Base-by-base conservation (phyloP, 306 rosid species). In the Dryas alaskensis region DNA sequence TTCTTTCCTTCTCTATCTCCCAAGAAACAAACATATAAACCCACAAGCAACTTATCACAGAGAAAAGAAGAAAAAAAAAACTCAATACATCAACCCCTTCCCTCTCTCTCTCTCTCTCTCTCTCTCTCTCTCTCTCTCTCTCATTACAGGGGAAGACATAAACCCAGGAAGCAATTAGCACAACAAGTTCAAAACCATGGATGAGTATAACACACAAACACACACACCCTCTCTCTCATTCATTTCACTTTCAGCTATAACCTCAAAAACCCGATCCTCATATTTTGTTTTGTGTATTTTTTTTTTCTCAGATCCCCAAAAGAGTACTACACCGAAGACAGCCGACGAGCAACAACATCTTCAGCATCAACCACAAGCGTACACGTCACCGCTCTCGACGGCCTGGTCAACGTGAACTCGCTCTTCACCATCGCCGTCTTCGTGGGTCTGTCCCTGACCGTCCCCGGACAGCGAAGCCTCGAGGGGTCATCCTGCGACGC, bases 391-490 rank as follows among this genome's bases (percentile, higher is more conserved):
- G 94, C 98, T n/a, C 81, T 93, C 5, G 96, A 93, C 67, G 96
- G 97, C 19, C 73, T 93, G 3, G 97, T 93, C 11, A 93, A 89
- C 70, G 97, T 88, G 9, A 93, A 93, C 82, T 93, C 98, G 0
- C 96, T 94, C 43, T 94, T 94, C 91, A 86, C 97, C 12, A 86
- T 94, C 64, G 98, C 96, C 0, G 97, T 89, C n/a, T 94, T 93
- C 80, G 94, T 93, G n/a, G 98, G 98, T 1, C 92, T 93, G 8
- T 93, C 97, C 0, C 81, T 93, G 9, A 79, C 97, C 6, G 86
- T 91, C 0, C 92, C 84, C 0, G 88, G 86, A 0, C 99, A 91
- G 67, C 81, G 53, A 8, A 84, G 92, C 81, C 92, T 94, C 3
- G 93, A 89, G 73, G 79, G 78, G 4, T 68, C 86, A 1, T n/a